A percentile compares a stretch with the other conserved stretches of the same genome.
Conservation (phyloP, 371 early-diverging fungal species). For the Caulochytrium protostelioides region DNA sequence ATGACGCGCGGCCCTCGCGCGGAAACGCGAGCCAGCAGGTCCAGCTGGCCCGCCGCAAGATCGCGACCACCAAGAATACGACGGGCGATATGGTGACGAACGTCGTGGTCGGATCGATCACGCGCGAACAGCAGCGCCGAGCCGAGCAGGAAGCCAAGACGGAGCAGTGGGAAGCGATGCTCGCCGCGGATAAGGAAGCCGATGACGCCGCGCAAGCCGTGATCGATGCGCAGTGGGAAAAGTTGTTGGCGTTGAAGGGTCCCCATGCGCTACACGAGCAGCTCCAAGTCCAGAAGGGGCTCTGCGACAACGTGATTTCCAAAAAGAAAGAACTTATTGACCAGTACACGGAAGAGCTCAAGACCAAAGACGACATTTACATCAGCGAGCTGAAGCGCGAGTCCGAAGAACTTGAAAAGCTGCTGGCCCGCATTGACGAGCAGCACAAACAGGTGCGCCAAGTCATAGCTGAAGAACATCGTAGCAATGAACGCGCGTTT, state of each 20-base stretch:
- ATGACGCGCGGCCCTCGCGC: too few species aligned
- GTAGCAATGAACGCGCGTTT: conserved; percentile 24
- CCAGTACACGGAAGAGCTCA: conserved; percentile 24
- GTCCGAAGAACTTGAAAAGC: conserved; percentile 24
- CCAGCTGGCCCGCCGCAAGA: too few species aligned
- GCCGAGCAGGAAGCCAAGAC: too few species aligned
- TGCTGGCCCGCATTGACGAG: conserved; percentile 23
- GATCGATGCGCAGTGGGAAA: conserved; percentile 8
- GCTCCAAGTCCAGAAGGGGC: conserved; percentile 14
- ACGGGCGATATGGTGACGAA: too few species aligned
- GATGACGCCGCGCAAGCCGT: too few species aligned
- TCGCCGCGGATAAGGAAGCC: too few species aligned
- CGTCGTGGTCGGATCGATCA: too few species aligned
- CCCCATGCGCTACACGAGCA: conserved; percentile 2
- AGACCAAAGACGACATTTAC: conserved; percentile 27
- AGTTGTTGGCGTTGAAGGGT: conserved; percentile 3
- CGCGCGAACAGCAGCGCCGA: too few species aligned
- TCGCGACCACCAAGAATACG: too few species aligned
- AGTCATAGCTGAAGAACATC: conserved; percentile 19
- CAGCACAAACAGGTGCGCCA: conserved; percentile 18
- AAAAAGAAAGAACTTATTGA: conserved; percentile 18
- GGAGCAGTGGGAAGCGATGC: too few species aligned
- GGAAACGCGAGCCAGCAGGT: too few species aligned
- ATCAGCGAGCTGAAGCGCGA: conserved; percentile 30
- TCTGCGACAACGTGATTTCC: conserved; percentile 14